These are phyloP conservation scores for Melampsora larici-populina DNA, from an alignment of 1,284 basidiomycete species.

Conservation along the genomic window DNA sequence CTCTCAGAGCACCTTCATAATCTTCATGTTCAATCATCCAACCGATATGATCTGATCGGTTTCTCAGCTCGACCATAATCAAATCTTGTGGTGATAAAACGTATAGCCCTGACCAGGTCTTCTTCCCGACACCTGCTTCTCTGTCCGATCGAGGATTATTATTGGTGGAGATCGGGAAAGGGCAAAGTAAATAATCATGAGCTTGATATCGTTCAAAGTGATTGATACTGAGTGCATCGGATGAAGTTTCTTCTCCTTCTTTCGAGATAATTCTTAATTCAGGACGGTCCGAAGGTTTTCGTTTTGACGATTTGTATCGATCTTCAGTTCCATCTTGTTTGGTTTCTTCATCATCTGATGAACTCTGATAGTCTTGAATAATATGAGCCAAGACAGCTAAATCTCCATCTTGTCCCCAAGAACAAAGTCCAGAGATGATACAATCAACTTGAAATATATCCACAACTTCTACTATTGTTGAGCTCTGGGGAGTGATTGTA, in stretches of 20 bases:
- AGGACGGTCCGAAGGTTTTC: slow-evolving; percentile 58
- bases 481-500: slow-evolving; percentile 20
- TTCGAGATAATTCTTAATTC: slow-evolving; percentile 88
- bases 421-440: slow-evolving; percentile 86
- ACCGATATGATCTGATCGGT: slow-evolving; percentile 80
- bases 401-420: slow-evolving; percentile 54
- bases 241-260: slow-evolving; percentile 80
- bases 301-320: slow-evolving; percentile 68
- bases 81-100: slow-evolving; percentile 82
- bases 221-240: slow-evolving; percentile 75
- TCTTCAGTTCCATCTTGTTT: slow-evolving; percentile 64
- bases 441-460: slow-evolving; percentile 91
- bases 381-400: slow-evolving; percentile 41
- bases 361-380: slow-evolving; percentile 45
- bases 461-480: slow-evolving; percentile 67
- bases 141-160: slow-evolving; percentile 36
- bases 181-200: slow-evolving; percentile 75
- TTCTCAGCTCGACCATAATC: slow-evolving; percentile 77
- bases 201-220: slow-evolving; percentile 81
- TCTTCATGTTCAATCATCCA: slow-evolving; percentile 84
- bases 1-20: slow-evolving; percentile 81
- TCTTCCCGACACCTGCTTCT: neutral
- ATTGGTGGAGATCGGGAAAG: slow-evolving; percentile 47
- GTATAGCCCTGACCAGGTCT: slow-evolving; percentile 61
- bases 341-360: slow-evolving; percentile 62